Evolutionary conservation across 2,329 filamentous ascomycete genomes (phyloP).

Genomic region (Hypoxylon rubiginosum): DNA sequence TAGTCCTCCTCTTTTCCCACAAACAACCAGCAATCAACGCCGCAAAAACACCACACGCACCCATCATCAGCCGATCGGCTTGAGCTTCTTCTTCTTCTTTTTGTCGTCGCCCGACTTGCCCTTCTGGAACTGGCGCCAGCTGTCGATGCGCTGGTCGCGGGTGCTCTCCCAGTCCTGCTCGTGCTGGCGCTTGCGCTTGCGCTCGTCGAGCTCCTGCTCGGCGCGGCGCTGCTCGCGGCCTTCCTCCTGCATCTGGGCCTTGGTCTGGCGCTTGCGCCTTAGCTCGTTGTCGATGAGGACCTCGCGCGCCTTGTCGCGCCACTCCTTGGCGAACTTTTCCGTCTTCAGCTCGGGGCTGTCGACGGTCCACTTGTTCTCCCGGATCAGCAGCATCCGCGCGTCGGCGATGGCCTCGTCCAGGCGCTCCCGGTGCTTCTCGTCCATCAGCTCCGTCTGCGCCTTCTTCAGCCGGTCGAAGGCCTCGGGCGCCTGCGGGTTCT

Average conservation of each 20-base stretch:
- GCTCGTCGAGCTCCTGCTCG: slow-evolving; percentile 84
- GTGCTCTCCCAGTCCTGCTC: slow-evolving; percentile 97
- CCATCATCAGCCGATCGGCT: slow-evolving; percentile 71
- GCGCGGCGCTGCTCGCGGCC: slow-evolving; percentile 87
- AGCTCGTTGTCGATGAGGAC: slow-evolving; percentile 96
- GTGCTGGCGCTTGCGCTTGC: slow-evolving; percentile 90
- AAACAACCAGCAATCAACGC: background rate
- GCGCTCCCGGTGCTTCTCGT: slow-evolving; percentile 88
- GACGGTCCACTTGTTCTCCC: slow-evolving; percentile 92
- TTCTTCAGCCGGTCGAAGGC: slow-evolving; percentile 98
- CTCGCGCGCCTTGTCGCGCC: slow-evolving; percentile 89
- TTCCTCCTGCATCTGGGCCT: slow-evolving; percentile 97
- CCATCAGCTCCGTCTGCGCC: slow-evolving; percentile 89
- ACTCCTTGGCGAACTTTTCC: slow-evolving; percentile 83
- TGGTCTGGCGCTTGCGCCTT: slow-evolving; percentile 84
- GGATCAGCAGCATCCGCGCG: slow-evolving; percentile 92
- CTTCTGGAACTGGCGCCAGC: slow-evolving; percentile 94
- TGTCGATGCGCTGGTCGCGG: slow-evolving; percentile 89
- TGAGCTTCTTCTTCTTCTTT: slow-evolving; percentile 80
- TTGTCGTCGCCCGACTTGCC: slow-evolving; percentile 67
- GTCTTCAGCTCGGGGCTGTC: slow-evolving; percentile 90
- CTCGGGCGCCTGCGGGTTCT: slow-evolving; percentile 89
- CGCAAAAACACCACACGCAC: background rate
- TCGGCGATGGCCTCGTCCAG: slow-evolving; percentile 97
- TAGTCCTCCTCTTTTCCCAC: background rate